Evolutionary conservation across 73 alveolate species (phyloP).

Genomic region (Paramecium caudatum): DNA sequence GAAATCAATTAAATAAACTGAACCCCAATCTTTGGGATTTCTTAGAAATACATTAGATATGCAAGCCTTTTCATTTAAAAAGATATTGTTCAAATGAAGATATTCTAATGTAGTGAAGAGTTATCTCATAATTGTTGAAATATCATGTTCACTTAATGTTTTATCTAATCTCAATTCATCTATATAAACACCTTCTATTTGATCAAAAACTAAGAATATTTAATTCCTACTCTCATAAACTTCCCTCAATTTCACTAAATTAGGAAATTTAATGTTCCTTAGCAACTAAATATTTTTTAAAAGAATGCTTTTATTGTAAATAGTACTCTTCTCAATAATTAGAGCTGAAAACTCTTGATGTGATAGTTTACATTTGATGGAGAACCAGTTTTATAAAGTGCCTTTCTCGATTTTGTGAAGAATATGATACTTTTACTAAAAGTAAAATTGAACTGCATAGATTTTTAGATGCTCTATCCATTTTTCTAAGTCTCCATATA

Average conservation of each 20-base stretch:
- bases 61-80: not conserved
- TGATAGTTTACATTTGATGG: not conserved
- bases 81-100: not conserved
- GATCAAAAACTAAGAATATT: not conserved
- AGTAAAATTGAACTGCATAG: not conserved
- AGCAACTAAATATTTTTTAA: not conserved
- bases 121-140: slow-evolving; percentile 30
- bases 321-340: not conserved
- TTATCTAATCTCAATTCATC: slow-evolving; percentile 5
- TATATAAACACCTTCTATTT: not conserved
- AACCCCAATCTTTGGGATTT: slow-evolving; percentile 9
- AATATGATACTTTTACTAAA: not conserved
- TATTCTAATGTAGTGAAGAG: not conserved
- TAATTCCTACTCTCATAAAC: slow-evolving; percentile 8
- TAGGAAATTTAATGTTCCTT: not conserved
- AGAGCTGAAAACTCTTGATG: not conserved
- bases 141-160: not conserved
- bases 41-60: not conserved
- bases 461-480: slow-evolving; percentile 1
- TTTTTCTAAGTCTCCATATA: slow-evolving; percentile 22
- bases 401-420: not conserved
- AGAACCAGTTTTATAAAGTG: slow-evolving; percentile 28
- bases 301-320: not conserved
- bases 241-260: slow-evolving; percentile 10
- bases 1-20: slow-evolving; percentile 31